Base-by-base conservation (phyloP, 306 rosid species). In the Fragaria vesca region DNA sequence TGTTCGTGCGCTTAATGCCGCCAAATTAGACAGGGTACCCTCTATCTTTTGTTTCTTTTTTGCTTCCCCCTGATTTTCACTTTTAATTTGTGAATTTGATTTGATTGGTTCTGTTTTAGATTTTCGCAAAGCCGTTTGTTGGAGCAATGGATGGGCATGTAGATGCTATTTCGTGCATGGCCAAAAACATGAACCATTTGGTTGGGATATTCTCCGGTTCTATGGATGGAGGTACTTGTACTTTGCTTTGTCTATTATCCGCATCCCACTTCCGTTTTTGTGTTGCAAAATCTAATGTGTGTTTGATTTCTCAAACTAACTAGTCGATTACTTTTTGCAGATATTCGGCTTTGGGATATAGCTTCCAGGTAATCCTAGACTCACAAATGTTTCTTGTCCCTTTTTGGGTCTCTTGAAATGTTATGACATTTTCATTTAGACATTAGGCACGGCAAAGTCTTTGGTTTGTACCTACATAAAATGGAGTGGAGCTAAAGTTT, bases 91-190 rank as follows among this genome's bases (percentile, higher is more conserved):
- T 28, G 12, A 21, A 18, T 26, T 74, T 65, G 28, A 8, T 42
- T 42, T 42, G 2, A 17, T 6, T 77, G 40, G 36, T 58, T 58
- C 11, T 66, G 9, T 7, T 72, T 40, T 84, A 95, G 99, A 91
- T 95, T 69, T 95, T 92, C 78, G 99, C 97, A 17, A 89, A 87
- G 82, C 99, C 99, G 43, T 95, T 95, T 85, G 55, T 95, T 1
- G 97, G 97, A 78, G 97, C 97, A 48, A 87, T 95, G 97, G 99
- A 95, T 74, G 97, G 97, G 60, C 99, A 95, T 88, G 6, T 83
- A 8, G 99, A 95, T n/a, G 85, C 97, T 2, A 46, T 95, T 79
- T 93, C 97, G 0, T 91, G 91, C 82, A 93, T 93, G 99, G 85
- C 94, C 0, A 95, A 91, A 89, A 89, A 95, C 75, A 93, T 90